Base-by-base conservation (phyloP, 305 asterid genomes). In the Plantago rigida region DNA sequence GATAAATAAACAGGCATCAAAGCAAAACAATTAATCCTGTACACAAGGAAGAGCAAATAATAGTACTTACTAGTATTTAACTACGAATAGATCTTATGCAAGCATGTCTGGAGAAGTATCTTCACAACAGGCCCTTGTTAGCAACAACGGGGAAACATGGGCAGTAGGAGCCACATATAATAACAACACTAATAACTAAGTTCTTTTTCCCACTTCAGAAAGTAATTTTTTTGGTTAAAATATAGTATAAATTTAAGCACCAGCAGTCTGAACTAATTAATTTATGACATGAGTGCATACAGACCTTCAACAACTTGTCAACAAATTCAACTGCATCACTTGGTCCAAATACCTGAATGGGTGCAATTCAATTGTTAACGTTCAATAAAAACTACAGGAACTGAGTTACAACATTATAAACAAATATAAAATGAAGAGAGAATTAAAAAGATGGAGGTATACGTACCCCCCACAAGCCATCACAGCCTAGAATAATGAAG, bases 381-480 rank as follows among this genome's bases (percentile, higher is more conserved):
- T 59, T 45, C 29, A 52, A 47, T 22, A 22, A 22, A 22, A 22
- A 22, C 26, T 22, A 1, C 26, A 10, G 65, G 28, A 70, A 59
- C 44, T 45, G 11, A 62, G 54, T 56, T 53, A 29, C n/a, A 69
- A 47, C 19, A 22, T n/a, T 1, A 14, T 15, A 42, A 63, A 48
- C n/a, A 24, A 36, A 48, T 22, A 39, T 31, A 9, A 51, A 54
- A 10, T 6, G 47, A 39, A 3, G 13, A 3, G 13, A 59, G 57
- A 67, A 48, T 9, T 54, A 19, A 56, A 68, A 59, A 49, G 48
- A 71, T 49, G 47, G 73, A 71, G 73, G 72, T 24, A 62, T 81
- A 86, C 94, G 53, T 82, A 86, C 95, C 84, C 94, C 97, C 97
- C 97, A 89, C 81, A 89, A 78, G 78, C 97, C 97, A 76, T 89